Evolutionary conservation across 2,329 filamentous ascomycete species (phyloP), one percentile per base, ranked within the genome.

Genomic region (Stagonosporopsis chrysanthemi): DNA sequence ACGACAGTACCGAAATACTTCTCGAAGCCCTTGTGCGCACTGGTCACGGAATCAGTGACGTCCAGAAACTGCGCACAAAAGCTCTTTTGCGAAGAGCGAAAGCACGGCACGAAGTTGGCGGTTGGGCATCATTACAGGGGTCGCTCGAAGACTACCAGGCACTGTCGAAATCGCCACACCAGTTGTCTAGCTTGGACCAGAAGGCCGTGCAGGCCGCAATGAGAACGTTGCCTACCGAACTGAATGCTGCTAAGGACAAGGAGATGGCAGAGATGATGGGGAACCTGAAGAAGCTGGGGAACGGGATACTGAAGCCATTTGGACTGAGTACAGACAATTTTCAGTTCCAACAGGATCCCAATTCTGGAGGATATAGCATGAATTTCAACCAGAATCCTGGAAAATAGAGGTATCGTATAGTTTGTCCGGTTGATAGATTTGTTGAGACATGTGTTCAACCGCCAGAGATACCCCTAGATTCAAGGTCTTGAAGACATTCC

Each of bases 261-360:
- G 95, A 99, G 78, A 91, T 95, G 85, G 88, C 85, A 2, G 94
- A 99, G 79, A 97, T 98, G 92, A 96, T 97, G 92, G 91, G 90
- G 17, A 97, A 98, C 80, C 78, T 99, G 68, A 97, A 96, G 74
- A 88, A 90, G 77, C 80, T 99, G 58, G 95, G 95, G 0, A 97
- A 99, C 73, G 92, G 92, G 1, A 86, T 99, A 15, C 75, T 99
- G 47, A 96, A 90, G 73, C 94, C 94, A 0, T 98, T 98, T 80
- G 95, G 95, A 1, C 78, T 99, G 65, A 96, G 90, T 57, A 98
- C 95, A 11, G 89, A 96, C 42, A 97, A 96, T 75, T 98, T 99
- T 73, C 88, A 97, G 62, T 96, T 98, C 83, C 87, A 90, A 26
- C 91, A 97, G 77, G 94, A 97, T 71, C 90, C 94, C 68, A 89